A percentile compares a stretch with the other conserved stretches of the same genome.
phyloP scores from a whole-genome alignment of 2,329 filamentous ascomycete genomes.

The Chalaropsis ovoidea region DNA sequence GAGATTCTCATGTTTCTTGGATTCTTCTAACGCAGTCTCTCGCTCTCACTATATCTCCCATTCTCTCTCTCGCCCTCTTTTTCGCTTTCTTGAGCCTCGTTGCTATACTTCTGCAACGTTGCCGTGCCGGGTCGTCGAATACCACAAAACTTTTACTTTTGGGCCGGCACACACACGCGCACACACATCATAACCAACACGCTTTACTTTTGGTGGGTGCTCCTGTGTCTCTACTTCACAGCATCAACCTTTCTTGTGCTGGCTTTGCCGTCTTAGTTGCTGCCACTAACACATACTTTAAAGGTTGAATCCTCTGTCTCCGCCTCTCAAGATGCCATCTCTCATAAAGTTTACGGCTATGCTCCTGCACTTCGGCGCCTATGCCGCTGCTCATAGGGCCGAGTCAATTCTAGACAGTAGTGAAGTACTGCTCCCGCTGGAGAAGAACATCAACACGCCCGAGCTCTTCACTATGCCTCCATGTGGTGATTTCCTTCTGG shows the following conservation, averaged over 20 bases:
- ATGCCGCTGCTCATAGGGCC: too few species aligned
- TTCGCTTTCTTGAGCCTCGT: too few species aligned
- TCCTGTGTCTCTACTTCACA: too few species aligned
- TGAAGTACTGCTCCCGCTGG: slow-evolving; percentile 31
- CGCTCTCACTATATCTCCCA: too few species aligned
- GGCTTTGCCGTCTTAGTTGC: not conserved
- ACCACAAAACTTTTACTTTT: too few species aligned
- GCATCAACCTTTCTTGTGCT: not conserved
- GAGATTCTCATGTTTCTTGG: not conserved
- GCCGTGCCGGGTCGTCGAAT: too few species aligned
- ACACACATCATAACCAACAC: too few species aligned
- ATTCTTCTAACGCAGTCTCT: too few species aligned
- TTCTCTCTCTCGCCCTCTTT: too few species aligned
- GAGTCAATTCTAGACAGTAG: slow-evolving; percentile 3
- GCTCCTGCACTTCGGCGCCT: not conserved
- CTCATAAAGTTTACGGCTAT: not conserved
- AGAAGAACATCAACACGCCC: slow-evolving; percentile 33
- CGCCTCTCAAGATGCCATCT: not conserved
- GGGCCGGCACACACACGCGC: too few species aligned
- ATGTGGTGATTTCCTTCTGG: slow-evolving; percentile 51
- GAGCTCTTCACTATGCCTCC: slow-evolving; percentile 50
- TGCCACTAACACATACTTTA: not conserved
- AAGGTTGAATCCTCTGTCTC: not conserved
- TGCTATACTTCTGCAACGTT: too few species aligned
- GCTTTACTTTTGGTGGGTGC: too few species aligned